Evolutionary conservation across 352 stramenopile species (phyloP), one percentile per base, ranked within the genome.

Genomic region (Pythium oligandrum): DNA sequence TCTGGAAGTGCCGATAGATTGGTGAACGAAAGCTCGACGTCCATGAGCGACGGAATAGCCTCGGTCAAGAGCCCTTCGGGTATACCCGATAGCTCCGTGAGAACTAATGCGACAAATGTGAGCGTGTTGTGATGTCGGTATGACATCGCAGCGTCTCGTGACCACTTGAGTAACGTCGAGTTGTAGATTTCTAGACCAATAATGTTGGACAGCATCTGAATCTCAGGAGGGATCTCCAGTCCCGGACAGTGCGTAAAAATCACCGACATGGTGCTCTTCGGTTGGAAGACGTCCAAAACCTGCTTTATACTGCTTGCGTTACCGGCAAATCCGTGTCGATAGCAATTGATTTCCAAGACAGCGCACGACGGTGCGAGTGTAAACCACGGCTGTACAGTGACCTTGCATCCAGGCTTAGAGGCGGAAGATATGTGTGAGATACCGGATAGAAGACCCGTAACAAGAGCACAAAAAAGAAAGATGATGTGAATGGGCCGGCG

Each of bases 371-470:
- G 8, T n/a, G 34, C 10, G 33, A 17, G 9, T 36, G 45, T 36
- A n/a, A 51, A 51, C 45, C 45, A 51, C n/a, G 45, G 45, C 6
- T 38, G 17, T 5, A 51, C n/a, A 10, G 45, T 6, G 6, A 51
- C 8, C 10, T 36, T 51, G 31, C 45, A 51, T 5, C 10, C 45
- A 11, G 17, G 4, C 4, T 11, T 9, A 38, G 10, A n/a, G 5
- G 17, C 9, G 17, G 5, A n/a, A 32, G 8, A 1, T 7, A 6
- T 12, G 6, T 32, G 45, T 11, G 45, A 6, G 17, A 51, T 6
- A 10, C 6, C 30, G n/a, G n/a, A 38, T 5, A 51, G 7, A 6
- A 38, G 6, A 5, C 6, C 10, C 8, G n/a, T 32, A 6, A 51
- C 45, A 6, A 51, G 17, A 34, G 45, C 45, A 38, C 6, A 5